Conservation (phyloP, 495 filamentous ascomycete species). For the Elasticomyces elasticus region DNA sequence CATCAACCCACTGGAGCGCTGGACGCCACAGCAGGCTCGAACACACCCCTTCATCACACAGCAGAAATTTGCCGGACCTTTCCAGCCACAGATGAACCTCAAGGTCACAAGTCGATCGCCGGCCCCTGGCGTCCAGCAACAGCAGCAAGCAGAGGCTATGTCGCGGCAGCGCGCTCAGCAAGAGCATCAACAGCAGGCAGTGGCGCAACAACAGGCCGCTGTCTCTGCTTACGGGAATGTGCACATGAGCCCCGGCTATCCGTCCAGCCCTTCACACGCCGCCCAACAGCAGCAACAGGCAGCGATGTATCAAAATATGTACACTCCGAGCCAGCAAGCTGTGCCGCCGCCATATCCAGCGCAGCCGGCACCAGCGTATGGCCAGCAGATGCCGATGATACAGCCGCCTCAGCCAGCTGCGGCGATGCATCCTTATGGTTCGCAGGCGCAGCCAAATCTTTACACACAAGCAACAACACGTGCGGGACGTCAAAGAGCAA, state of each 20-base stretch:
- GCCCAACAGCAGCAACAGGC: constrained; percentile 26
- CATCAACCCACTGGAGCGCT: constrained; percentile 92
- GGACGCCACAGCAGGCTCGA: constrained; percentile 97
- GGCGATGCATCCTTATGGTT: constrained; percentile 25
- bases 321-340: constrained; percentile 51
- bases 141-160: constrained; percentile 83
- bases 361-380: constrained; percentile 26
- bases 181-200: constrained; percentile 44
- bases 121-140: constrained; percentile 92
- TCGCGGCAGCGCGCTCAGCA: constrained; percentile 77
- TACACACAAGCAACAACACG: constrained; percentile 80
- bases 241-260: constrained; percentile 21
- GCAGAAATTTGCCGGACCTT: constrained; percentile 89
- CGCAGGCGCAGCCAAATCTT: constrained; percentile 61
- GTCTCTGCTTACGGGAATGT: constrained; percentile 10
- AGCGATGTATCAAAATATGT: constrained; percentile 53
- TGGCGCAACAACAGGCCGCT: constrained; percentile 27
- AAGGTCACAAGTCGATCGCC: constrained; percentile 78
- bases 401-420: constrained; percentile 12
- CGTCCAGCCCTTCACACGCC: constrained; percentile 2
- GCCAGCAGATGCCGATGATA: constrained; percentile 14
- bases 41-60: constrained; percentile 98
- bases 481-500: constrained; percentile 77
- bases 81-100: constrained; percentile 94
- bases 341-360: constrained; percentile 66